Conservation (phyloP, 345 rosid species). For the Boechera stricta region DNA sequence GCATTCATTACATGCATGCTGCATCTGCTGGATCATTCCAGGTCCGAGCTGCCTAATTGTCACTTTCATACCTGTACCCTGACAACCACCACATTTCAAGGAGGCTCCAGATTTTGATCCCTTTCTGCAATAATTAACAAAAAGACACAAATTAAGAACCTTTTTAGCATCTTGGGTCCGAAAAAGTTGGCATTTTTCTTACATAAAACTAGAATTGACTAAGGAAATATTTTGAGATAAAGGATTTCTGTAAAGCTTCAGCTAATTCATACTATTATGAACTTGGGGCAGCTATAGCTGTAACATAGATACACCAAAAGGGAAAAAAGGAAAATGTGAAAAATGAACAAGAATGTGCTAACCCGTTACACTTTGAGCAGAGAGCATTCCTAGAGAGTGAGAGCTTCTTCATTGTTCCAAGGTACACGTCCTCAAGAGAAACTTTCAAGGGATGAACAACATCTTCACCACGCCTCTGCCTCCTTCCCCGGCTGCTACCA, state of each 20-base stretch:
- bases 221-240: background rate
- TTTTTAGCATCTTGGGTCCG: background rate
- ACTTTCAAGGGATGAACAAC: slow-evolving; percentile 89
- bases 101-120: slow-evolving; percentile 83
- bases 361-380: slow-evolving; percentile 95
- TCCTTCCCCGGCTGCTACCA: slow-evolving; percentile 84
- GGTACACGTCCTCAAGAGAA: slow-evolving; percentile 81
- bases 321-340: background rate
- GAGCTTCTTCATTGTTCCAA: slow-evolving; percentile 81
- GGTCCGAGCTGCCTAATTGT: slow-evolving; percentile 76
- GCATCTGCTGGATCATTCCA: slow-evolving; percentile 82
- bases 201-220: background rate
- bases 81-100: slow-evolving; percentile 69
- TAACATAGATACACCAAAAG: background rate
- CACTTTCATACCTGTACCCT: slow-evolving; percentile 79
- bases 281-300: background rate
- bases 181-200: background rate
- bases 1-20: slow-evolving; percentile 79
- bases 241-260: background rate
- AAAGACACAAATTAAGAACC: background rate
- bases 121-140: slow-evolving; percentile 51
- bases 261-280: background rate
- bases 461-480: slow-evolving; percentile 94
- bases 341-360: slow-evolving; percentile 26
- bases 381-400: slow-evolving; percentile 76